A percentile compares a stretch with the other conserved stretches of the same genome.
These are phyloP conservation scores for Laburnicola sp. DNA, from an alignment of 2,329 filamentous ascomycete species.

Conservation along the genomic window DNA sequence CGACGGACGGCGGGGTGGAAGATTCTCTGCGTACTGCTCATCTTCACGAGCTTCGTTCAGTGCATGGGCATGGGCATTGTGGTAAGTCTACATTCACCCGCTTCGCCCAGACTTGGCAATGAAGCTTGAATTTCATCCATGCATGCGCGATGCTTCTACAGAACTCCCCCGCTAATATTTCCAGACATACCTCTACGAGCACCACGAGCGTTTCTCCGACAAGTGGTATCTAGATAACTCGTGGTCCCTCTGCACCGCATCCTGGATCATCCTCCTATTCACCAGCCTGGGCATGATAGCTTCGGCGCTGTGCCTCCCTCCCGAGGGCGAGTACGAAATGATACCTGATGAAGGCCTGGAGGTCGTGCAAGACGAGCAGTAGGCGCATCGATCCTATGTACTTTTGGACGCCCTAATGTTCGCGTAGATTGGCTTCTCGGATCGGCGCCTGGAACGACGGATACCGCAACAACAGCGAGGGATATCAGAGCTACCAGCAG, in stretches of 20 bases:
- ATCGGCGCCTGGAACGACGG: conserved; percentile 43
- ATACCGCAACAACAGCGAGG: conserved; percentile 25
- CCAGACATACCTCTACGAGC: conserved; percentile 79
- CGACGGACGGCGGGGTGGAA: conserved; percentile 84
- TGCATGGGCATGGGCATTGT: conserved; percentile 79
- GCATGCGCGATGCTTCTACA: neutral
- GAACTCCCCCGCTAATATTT: conserved; percentile 7
- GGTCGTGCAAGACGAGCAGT: conserved; percentile 39
- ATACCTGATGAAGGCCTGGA: conserved; percentile 53
- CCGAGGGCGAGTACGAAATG: conserved; percentile 85
- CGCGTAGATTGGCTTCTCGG: conserved; percentile 36
- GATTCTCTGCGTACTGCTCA: conserved; percentile 67
- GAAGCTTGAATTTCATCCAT: neutral
- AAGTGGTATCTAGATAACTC: conserved; percentile 81
- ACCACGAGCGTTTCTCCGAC: conserved; percentile 79
- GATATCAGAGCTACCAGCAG: conserved; percentile 15
- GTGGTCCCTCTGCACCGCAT: conserved; percentile 70
- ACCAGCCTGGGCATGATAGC: conserved; percentile 62
- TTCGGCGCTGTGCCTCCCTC: conserved; percentile 71
- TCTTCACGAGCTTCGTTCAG: conserved; percentile 68
- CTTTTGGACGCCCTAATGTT: conserved; percentile 19
- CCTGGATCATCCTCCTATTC: conserved; percentile 59
- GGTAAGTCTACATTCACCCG: conserved; percentile 59
- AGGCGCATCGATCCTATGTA: conserved; percentile 17
- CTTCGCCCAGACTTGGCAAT: neutral